A percentile compares a stretch with the other conserved stretches of the same genome.
These are phyloP conservation scores for Colletotrichum acutatum DNA, from an alignment of 2,329 filamentous ascomycete species.

Conservation along the genomic window DNA sequence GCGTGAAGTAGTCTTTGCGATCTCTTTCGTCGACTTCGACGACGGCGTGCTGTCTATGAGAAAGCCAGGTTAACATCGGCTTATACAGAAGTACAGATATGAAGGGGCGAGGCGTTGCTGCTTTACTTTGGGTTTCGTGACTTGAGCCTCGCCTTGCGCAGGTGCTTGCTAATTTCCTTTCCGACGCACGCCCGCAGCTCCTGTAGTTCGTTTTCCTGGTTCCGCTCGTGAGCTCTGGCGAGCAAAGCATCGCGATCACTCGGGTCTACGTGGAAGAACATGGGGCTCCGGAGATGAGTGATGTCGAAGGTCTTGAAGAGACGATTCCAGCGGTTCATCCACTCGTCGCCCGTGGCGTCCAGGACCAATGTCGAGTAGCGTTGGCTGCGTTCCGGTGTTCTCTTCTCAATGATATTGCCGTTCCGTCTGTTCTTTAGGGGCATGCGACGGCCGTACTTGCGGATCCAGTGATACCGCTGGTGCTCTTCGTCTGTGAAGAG, in stretches of 20 bases:
- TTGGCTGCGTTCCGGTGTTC: constrained; percentile 38
- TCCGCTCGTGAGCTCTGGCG: constrained; percentile 72
- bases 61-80: constrained; percentile 35
- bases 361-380: constrained; percentile 63
- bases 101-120: constrained; percentile 17
- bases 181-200: constrained; percentile 82
- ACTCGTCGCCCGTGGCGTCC: constrained; percentile 70
- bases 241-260: constrained; percentile 79
- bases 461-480: constrained; percentile 82
- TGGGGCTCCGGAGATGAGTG: constrained; percentile 77
- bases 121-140: constrained; percentile 36
- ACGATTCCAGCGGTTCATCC: constrained; percentile 78
- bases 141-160: constrained; percentile 60
- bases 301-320: constrained; percentile 78
- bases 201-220: constrained; percentile 70
- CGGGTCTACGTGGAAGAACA: constrained; percentile 87
- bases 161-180: constrained; percentile 83
- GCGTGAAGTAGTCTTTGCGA: constrained; percentile 76
- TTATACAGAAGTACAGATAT: too few species aligned
- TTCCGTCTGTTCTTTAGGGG: constrained; percentile 64
- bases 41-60: constrained; percentile 52
- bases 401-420: constrained; percentile 43
- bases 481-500: constrained; percentile 88
- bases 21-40: constrained; percentile 73
- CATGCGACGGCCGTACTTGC: constrained; percentile 70